phyloP scores from a whole-genome alignment of 257 asterid species.

The Ilex asprella region DNA sequence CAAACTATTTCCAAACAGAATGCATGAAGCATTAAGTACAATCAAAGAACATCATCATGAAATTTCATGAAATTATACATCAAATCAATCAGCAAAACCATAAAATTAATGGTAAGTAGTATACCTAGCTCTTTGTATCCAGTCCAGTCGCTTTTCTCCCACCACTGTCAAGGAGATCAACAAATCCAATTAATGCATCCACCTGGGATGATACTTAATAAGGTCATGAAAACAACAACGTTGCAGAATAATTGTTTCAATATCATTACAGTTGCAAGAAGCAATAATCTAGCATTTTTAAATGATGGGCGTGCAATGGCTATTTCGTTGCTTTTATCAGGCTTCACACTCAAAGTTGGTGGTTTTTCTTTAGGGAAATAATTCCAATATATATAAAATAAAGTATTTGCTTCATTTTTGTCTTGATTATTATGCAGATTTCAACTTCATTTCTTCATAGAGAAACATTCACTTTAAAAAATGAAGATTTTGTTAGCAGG shows the following conservation, averaged over 20 bases:
- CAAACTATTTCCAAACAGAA: no score
- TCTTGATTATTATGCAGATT: no score
- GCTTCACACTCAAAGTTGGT: no score
- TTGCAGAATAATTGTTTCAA: constrained; percentile 1
- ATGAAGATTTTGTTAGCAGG: no score
- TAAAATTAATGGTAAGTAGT: neutral
- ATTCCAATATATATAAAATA: no score
- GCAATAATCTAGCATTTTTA: neutral
- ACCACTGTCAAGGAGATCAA: constrained; percentile 99
- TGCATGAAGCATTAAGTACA: no score
- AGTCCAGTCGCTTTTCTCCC: constrained; percentile 99
- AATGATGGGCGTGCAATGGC: no score
- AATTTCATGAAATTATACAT: neutral
- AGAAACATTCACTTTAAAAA: no score
- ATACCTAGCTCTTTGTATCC: constrained; percentile 97
- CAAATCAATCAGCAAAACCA: neutral
- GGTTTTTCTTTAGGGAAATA: no score
- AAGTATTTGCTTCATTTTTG: no score
- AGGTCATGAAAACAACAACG: constrained; percentile 44
- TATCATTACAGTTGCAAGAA: neutral
- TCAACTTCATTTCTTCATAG: no score
- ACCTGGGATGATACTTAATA: constrained; percentile 86
- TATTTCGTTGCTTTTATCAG: no score
- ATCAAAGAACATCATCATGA: neutral
- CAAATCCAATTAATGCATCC: constrained; percentile 93